phyloP scores from a whole-genome alignment of 148 eudicot species.

The Cornus suecica region DNA sequence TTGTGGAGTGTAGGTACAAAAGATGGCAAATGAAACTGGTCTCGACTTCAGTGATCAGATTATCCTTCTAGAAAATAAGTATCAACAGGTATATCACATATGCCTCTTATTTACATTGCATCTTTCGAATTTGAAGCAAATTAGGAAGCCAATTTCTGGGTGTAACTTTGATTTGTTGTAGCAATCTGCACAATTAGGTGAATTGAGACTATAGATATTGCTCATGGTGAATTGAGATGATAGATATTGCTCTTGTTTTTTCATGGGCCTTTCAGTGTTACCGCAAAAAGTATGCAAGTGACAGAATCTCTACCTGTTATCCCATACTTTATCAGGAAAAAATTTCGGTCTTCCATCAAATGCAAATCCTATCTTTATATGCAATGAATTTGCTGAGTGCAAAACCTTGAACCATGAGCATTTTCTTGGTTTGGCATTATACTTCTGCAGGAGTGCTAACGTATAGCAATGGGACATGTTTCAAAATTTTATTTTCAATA shows the following conservation, averaged over 20 bases:
- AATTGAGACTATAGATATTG: neutral
- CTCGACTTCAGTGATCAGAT: slow-evolving; percentile 84
- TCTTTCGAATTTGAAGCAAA: neutral
- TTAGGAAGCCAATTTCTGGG: neutral
- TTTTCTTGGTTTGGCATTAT: neutral
- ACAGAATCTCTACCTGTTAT: neutral
- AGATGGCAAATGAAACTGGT: slow-evolving; percentile 87
- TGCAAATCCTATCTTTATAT: neutral
- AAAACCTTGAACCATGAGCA: neutral
- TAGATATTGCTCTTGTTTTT: neutral
- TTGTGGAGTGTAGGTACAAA: slow-evolving; percentile 52
- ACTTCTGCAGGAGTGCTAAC: neutral
- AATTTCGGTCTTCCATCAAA: slow-evolving; percentile 1
- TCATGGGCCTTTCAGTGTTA: neutral
- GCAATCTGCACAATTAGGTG: neutral
- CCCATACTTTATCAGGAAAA: neutral
- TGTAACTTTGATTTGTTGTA: neutral
- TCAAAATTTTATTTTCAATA: neutral
- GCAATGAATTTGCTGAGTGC: neutral
- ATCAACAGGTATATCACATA: slow-evolving; percentile 54
- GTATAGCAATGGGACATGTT: neutral
- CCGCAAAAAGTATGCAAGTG: neutral
- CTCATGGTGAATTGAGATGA: neutral
- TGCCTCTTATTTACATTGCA: neutral
- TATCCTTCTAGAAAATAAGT: slow-evolving; percentile 60